phyloP scores from a whole-genome alignment of 2,329 filamentous ascomycete genomes.

The Teratosphaeria pseudoeucalypti region DNA sequence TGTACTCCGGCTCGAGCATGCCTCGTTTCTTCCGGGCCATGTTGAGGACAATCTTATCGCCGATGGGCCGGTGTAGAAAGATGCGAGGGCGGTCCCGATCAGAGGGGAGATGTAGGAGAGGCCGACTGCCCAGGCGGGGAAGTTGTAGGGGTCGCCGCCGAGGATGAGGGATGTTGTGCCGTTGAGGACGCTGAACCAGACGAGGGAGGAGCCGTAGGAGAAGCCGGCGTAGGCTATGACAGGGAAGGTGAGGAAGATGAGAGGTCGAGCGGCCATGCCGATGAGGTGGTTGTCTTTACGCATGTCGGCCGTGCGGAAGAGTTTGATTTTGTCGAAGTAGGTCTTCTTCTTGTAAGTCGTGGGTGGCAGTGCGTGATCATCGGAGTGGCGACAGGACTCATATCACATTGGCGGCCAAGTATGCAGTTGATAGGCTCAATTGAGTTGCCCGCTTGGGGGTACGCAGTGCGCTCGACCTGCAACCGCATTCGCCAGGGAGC shows the following conservation, averaged over 20 bases:
- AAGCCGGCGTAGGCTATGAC: conserved; percentile 32
- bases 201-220: conserved; percentile 29
- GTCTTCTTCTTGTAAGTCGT: conserved; percentile 14
- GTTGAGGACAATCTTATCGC: conserved; percentile 24
- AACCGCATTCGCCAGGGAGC: background rate
- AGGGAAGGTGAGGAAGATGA: conserved; percentile 15
- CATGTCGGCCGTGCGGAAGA: conserved; percentile 20
- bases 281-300: conserved; percentile 21
- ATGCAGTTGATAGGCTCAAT: background rate
- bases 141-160: conserved; percentile 28
- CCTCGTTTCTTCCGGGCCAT: conserved; percentile 30
- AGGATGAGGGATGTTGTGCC: conserved; percentile 32
- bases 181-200: conserved; percentile 37
- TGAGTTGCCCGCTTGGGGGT: background rate
- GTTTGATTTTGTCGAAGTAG: conserved; percentile 25
- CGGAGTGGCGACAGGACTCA: background rate
- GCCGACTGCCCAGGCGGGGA: conserved; percentile 29
- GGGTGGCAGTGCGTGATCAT: background rate
- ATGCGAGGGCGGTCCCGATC: conserved; percentile 27
- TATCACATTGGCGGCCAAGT: background rate
- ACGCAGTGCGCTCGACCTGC: background rate
- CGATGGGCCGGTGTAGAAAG: conserved; percentile 27
- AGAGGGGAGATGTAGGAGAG: conserved; percentile 27
- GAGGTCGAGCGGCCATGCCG: conserved; percentile 21
- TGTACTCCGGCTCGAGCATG: conserved; percentile 31